These are phyloP conservation scores for Aureobasidium subglaciale DNA, from an alignment of 2,329 filamentous ascomycete species.

Conservation along the genomic window DNA sequence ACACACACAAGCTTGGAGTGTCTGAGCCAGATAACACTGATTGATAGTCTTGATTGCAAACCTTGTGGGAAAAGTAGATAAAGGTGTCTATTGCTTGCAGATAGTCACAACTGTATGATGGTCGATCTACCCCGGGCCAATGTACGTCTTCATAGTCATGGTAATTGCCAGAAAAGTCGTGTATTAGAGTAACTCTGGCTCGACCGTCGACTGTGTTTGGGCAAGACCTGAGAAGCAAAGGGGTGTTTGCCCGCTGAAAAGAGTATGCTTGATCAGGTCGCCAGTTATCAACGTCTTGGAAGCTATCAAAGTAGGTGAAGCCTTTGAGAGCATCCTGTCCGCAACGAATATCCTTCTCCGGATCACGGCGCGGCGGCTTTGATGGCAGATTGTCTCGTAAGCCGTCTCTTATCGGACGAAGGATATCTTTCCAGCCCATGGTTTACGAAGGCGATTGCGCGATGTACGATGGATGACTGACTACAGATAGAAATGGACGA, in stretches of 20 bases:
- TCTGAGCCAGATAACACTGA: background rate
- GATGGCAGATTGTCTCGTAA: constrained; percentile 26
- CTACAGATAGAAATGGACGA: no score
- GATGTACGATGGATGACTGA: no score
- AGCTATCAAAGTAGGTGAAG: constrained; percentile 36
- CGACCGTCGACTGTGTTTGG: constrained; percentile 16
- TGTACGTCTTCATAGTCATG: constrained; percentile 37
- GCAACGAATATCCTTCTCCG: constrained; percentile 2
- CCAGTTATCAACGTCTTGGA: constrained; percentile 34
- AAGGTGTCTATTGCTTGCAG: constrained; percentile 39
- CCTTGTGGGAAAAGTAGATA: constrained; percentile 42
- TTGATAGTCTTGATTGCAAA: background rate
- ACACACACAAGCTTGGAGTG: constrained; percentile 32
- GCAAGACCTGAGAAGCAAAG: constrained; percentile 24
- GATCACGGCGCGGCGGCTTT: constrained; percentile 11
- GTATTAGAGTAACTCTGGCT: constrained; percentile 30
- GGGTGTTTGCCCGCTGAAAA: constrained; percentile 34
- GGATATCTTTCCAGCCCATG: constrained; percentile 32
- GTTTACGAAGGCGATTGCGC: no score
- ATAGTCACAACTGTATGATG: constrained; percentile 37
- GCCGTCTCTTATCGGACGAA: constrained; percentile 34
- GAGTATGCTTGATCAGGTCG: constrained; percentile 26
- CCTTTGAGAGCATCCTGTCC: constrained; percentile 31
- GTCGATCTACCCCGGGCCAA: constrained; percentile 24
- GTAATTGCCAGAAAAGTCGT: constrained; percentile 38